Evolutionary conservation across 768 basidiomycete species (phyloP), one percentile per base, ranked within the genome.

Genomic region (Harrya chromipes): DNA sequence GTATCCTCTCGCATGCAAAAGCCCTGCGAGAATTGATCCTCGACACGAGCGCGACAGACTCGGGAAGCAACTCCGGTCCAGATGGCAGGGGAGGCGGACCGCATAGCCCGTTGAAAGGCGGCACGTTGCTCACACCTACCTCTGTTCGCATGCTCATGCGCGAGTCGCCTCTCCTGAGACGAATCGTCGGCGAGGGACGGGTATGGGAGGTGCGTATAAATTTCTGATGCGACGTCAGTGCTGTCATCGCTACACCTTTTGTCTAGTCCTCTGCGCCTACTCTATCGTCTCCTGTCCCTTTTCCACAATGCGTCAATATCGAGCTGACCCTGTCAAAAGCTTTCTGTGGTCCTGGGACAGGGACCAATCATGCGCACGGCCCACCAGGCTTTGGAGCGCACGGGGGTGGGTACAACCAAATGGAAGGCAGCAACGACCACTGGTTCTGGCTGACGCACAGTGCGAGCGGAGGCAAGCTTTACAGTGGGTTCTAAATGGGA

Each of bases 141-240:
- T 77, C 58, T 62, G 72, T 43, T 63, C 74, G 31, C 70, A 67
- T 43, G 64, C 70, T 67, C 33, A 66, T 84, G 64, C 76, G 80
- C 67, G 57, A 59, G 26, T 52, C 57, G 4, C 54, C 65, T 3
- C 69, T 56, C 19, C 63, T 86, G 39, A 67, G 63, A 38, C 77
- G 70, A 46, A 67, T 85, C 37, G 68, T 81, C 12, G 75, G 73
- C 17, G 76, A 74, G 49, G 72, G 73, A 16, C 70, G 81, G 34
- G 60, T 77, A 11, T 85, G 83, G 82, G 78, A 69, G 54, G 83
- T 82, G 54, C 47, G 78, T 70, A 11, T 31, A 11, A 6, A 2
- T 10, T 27, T 42, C 24, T 10, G 13, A 27, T 4, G 21, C 19
- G 2, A 16, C 14, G 17, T 19, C 13, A 6, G 29, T 4, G 12